A percentile compares a stretch with the other conserved stretches of the same genome.
phyloP scores from a whole-genome alignment of 2,329 filamentous ascomycete genomes.

The Aschersonia sp. region DNA sequence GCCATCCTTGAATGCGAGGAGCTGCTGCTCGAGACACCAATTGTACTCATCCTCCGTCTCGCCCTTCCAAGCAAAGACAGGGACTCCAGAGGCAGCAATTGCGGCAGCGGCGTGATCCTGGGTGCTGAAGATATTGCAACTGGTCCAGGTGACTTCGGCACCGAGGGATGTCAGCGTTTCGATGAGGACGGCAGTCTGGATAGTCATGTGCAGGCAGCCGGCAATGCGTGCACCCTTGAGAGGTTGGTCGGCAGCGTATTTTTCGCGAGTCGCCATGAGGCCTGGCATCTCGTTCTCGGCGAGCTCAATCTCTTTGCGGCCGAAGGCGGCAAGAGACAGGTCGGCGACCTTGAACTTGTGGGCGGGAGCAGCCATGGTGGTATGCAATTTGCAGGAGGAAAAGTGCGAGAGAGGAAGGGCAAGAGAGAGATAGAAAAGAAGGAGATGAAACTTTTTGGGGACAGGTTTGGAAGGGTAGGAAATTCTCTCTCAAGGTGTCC shows the following conservation, averaged over 20 bases:
- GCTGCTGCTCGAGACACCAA: conserved; percentile 99
- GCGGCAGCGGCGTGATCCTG: conserved; percentile 97
- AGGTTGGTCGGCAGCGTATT: conserved; percentile 89
- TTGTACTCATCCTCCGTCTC: conserved; percentile 99
- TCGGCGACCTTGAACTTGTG: conserved; percentile 97
- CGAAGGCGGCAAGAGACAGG: conserved; percentile 93
- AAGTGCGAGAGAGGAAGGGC: conserved; percentile 2
- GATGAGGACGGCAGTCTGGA: conserved; percentile 98
- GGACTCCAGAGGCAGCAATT: conserved; percentile 85
- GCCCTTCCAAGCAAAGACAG: conserved; percentile 67
- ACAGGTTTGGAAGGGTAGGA: too few relatives aligned
- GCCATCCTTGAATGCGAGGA: conserved; percentile 89
- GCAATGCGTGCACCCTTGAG: conserved; percentile 90
- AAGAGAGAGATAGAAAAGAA: conserved; percentile 6
- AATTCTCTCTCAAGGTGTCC: too few relatives aligned
- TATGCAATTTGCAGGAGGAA: conserved; percentile 18
- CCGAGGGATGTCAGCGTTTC: conserved; percentile 91
- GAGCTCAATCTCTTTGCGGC: conserved; percentile 97
- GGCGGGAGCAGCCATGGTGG: conserved; percentile 57
- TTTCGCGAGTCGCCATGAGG: conserved; percentile 85
- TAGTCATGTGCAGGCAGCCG: conserved; percentile 98
- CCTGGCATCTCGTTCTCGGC: conserved; percentile 96
- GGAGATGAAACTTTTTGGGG: neutral
- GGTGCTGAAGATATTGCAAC: conserved; percentile 99
- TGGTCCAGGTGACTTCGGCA: conserved; percentile 97